Conservation (phyloP, 2,329 filamentous ascomycete species). For the Monosporascus sp. region DNA sequence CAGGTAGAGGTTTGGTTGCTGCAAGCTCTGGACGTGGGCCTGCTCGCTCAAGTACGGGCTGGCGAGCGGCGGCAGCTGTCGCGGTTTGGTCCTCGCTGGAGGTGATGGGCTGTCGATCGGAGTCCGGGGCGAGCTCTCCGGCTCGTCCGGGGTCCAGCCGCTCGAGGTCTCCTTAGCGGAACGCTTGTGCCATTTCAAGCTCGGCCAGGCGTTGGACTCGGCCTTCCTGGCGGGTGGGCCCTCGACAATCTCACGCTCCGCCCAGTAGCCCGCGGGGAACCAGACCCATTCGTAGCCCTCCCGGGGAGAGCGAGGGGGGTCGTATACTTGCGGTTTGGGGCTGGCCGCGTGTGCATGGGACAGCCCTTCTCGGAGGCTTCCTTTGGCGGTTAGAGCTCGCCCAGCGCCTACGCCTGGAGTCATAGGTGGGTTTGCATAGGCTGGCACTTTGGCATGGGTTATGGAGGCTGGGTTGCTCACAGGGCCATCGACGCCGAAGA, state of each 20-base stretch:
- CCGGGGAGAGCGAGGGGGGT: constrained; percentile 51
- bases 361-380: constrained; percentile 10
- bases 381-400: constrained; percentile 3
- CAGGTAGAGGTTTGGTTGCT: constrained; percentile 21
- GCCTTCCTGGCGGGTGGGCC: constrained; percentile 23
- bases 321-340: constrained; percentile 22
- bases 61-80: constrained; percentile 18
- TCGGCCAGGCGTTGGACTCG: background rate
- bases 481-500: constrained; percentile 24
- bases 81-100: background rate
- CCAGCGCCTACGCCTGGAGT: constrained; percentile 2
- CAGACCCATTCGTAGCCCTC: constrained; percentile 57
- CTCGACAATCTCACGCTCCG: constrained; percentile 43
- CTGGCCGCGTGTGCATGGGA: constrained; percentile 4
- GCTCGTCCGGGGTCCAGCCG: constrained; percentile 13
- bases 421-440: background rate
- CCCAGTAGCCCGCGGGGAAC: constrained; percentile 59
- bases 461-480: constrained; percentile 18
- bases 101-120: background rate
- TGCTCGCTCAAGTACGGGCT: constrained; percentile 44
- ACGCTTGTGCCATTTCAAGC: constrained; percentile 37
- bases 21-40: constrained; percentile 43
- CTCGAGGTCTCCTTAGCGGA: constrained; percentile 23
- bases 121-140: constrained; percentile 6
- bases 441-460: constrained; percentile 5